A percentile compares a stretch with the other conserved stretches of the same genome.
phyloP scores from a whole-genome alignment of 805 yeast species.

The Yamadazyma kitorensis region DNA sequence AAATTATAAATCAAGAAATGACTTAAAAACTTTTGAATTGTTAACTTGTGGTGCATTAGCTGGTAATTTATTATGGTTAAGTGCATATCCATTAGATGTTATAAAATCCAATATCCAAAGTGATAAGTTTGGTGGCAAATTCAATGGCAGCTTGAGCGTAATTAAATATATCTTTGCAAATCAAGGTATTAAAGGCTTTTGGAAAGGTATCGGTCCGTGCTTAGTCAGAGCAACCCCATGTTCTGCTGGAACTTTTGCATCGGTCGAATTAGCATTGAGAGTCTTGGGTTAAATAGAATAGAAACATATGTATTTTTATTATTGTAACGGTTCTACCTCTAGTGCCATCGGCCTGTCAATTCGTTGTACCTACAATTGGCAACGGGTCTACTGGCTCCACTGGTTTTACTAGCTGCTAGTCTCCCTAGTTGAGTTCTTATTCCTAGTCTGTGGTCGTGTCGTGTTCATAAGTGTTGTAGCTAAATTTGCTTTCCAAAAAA shows the following conservation, averaged over 20 bases:
- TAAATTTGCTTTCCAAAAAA: neutral
- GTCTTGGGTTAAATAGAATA: conserved; percentile 38
- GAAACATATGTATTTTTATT: too few species aligned
- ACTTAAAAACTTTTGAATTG: conserved; percentile 54
- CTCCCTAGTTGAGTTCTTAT: too few species aligned
- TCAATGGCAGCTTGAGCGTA: conserved; percentile 39
- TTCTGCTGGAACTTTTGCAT: conserved; percentile 74
- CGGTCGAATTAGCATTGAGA: conserved; percentile 67
- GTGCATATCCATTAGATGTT: conserved; percentile 53
- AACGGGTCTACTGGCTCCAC: too few species aligned
- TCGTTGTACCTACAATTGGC: too few species aligned
- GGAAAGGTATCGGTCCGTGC: conserved; percentile 63
- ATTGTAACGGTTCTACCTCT: too few species aligned
- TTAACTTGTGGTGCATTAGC: conserved; percentile 60
- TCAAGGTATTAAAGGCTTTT: conserved; percentile 52
- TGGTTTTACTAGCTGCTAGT: too few species aligned
- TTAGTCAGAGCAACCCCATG: conserved; percentile 61
- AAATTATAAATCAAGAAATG: conserved; percentile 39
- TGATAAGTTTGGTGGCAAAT: conserved; percentile 46
- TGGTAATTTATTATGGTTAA: conserved; percentile 65
- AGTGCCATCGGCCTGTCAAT: too few species aligned
- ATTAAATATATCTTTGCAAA: conserved; percentile 36
- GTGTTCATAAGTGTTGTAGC: conserved; percentile 4
- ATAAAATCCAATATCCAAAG: conserved; percentile 53
- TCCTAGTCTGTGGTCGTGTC: conserved; percentile 5